Conservation (phyloP, 306 rosid species). For the Quillaja saponaria region DNA sequence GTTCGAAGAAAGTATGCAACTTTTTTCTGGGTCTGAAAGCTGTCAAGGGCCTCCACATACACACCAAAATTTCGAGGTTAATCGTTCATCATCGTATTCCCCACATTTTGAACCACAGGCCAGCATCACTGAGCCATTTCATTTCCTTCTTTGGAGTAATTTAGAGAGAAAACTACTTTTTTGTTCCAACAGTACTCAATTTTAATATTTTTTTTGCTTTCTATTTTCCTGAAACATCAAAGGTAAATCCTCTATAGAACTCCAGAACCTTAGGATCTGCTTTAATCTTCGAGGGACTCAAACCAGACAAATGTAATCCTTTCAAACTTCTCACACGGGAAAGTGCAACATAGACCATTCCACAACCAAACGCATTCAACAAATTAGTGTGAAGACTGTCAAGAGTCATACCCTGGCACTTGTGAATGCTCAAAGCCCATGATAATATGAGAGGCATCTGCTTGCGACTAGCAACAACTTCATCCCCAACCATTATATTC, state of each 20-base stretch:
- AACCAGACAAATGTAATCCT: slow-evolving; percentile 50
- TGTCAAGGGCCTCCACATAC: too few species aligned
- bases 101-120: background rate
- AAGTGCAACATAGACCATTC: slow-evolving; percentile 60
- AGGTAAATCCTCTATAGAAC: slow-evolving; percentile 36
- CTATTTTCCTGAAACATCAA: slow-evolving; percentile 6
- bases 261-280: slow-evolving; percentile 44
- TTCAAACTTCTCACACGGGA: slow-evolving; percentile 51
- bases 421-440: slow-evolving; percentile 63
- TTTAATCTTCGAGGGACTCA: slow-evolving; percentile 35
- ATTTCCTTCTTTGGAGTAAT: slow-evolving; percentile 26
- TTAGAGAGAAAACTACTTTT: slow-evolving; percentile 12
- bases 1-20: too few species aligned
- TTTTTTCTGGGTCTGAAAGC: too few species aligned
- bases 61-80: background rate
- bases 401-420: slow-evolving; percentile 66
- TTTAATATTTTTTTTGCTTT: too few species aligned
- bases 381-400: slow-evolving; percentile 45
- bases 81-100: too few species aligned
- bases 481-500: slow-evolving; percentile 38
- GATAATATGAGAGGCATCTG: slow-evolving; percentile 60
- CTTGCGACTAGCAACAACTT: slow-evolving; percentile 42
- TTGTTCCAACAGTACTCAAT: background rate
- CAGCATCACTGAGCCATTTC: slow-evolving; percentile 17
- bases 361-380: slow-evolving; percentile 44